Conservation (phyloP, 345 rosid genomes). For the Camelina neglecta region DNA sequence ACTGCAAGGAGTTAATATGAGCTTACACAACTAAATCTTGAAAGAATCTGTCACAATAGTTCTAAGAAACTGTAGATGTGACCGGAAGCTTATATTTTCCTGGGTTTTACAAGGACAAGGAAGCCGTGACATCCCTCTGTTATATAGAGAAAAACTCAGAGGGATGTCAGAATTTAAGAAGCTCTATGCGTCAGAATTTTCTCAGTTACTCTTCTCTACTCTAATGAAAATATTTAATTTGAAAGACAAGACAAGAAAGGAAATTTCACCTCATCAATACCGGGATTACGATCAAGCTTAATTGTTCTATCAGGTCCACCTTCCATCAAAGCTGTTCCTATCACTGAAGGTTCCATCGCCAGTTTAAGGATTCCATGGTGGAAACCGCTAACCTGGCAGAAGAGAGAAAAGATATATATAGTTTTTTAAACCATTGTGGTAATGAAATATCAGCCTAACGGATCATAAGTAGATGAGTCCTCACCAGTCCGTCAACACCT, state of each 20-base stretch:
- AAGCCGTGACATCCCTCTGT: not conserved
- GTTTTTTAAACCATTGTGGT: slow-evolving; percentile 1
- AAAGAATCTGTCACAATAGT: slow-evolving; percentile 23
- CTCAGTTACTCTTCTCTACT: slow-evolving; percentile 11
- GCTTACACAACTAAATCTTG: slow-evolving; percentile 24
- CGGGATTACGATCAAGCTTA: slow-evolving; percentile 85
- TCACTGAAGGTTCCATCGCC: slow-evolving; percentile 93
- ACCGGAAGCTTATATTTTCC: slow-evolving; percentile 3
- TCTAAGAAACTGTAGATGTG: slow-evolving; percentile 1
- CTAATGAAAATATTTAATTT: not conserved
- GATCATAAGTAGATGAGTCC: slow-evolving; percentile 27
- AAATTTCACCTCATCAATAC: slow-evolving; percentile 80
- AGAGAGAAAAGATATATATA: not conserved
- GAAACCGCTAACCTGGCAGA: slow-evolving; percentile 74
- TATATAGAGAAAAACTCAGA: slow-evolving; percentile 14
- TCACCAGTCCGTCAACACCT: slow-evolving; percentile 96
- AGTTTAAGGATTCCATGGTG: slow-evolving; percentile 87
- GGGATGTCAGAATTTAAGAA: slow-evolving; percentile 1
- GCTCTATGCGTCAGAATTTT: not conserved
- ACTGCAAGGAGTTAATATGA: slow-evolving; percentile 51
- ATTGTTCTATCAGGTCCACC: slow-evolving; percentile 92
- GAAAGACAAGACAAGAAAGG: slow-evolving; percentile 21
- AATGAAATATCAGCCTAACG: slow-evolving; percentile 3
- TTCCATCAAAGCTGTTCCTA: slow-evolving; percentile 86
- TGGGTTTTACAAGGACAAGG: not conserved